Percentiles rank a stretch among this genome's conserved stretches.
These are phyloP conservation scores for Rasamsonia emersonii DNA, from an alignment of 2,329 filamentous ascomycete species.

Conservation along the genomic window DNA sequence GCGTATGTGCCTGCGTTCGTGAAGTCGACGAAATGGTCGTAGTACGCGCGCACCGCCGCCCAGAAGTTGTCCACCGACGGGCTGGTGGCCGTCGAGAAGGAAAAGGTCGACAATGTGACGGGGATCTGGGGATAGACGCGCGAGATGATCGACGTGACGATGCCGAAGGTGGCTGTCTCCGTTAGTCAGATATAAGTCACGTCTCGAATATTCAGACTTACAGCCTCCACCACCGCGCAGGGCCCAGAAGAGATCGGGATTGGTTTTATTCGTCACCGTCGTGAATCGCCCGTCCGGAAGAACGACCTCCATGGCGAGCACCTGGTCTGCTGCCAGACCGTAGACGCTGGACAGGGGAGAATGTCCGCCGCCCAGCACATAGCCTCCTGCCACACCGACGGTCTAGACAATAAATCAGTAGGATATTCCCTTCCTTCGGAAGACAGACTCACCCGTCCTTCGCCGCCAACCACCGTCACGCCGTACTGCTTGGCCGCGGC, in stretches of 20 bases:
- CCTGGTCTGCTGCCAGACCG: conserved; percentile 53
- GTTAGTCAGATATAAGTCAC: no score
- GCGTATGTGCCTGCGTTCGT: conserved; percentile 24
- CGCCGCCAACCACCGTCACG: conserved; percentile 48
- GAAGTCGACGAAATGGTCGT: conserved; percentile 16
- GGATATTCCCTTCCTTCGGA: no score
- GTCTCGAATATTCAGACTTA: no score
- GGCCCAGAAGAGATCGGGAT: conserved; percentile 57
- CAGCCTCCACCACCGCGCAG: conserved; percentile 51
- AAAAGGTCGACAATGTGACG: conserved; percentile 20
- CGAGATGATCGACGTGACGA: conserved; percentile 21
- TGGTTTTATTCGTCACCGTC: conserved; percentile 38
- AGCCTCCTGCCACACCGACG: conserved; percentile 53
- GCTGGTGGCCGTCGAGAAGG: conserved; percentile 15
- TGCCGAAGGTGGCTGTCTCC: conserved; percentile 22
- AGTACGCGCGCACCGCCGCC: conserved; percentile 19
- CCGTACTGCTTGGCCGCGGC: conserved; percentile 32
- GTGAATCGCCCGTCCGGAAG: conserved; percentile 41
- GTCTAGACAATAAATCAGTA: no score
- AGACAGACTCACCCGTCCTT: no score
- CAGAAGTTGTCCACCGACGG: conserved; percentile 20
- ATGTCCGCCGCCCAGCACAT: conserved; percentile 53
- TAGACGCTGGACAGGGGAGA: conserved; percentile 44
- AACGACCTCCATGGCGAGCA: conserved; percentile 49
- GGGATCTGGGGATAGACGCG: conserved; percentile 19